Conservation (phyloP, 164 flowering plant species). For the Protea cynaroides region DNA sequence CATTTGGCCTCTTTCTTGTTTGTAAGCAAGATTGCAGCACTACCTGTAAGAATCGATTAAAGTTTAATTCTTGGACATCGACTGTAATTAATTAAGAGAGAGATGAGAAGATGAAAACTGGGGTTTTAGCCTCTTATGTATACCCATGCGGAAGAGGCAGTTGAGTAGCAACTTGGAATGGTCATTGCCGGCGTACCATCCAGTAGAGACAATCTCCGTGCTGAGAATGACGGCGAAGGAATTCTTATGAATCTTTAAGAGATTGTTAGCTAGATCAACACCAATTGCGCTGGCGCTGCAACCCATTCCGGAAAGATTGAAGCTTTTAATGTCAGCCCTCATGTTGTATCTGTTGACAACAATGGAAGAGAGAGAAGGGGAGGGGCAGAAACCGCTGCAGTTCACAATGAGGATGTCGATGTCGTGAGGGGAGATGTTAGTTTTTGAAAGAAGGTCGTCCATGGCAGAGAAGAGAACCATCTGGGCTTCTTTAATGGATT, state of each 20-base stretch:
- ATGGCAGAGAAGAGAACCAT: constrained; percentile 53
- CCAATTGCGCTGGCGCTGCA: constrained; percentile 60
- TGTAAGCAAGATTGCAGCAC: constrained; percentile 51
- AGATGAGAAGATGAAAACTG: too few relatives aligned
- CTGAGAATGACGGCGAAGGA: constrained; percentile 53
- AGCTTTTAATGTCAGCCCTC: constrained; percentile 54
- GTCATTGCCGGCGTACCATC: constrained; percentile 68
- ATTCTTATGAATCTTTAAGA: constrained; percentile 32
- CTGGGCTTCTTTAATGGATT: constrained; percentile 47
- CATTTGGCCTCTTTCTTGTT: constrained; percentile 25
- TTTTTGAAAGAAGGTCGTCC: constrained; percentile 57
- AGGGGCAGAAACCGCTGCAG: constrained; percentile 65
- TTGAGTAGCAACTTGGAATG: constrained; percentile 46
- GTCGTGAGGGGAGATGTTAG: constrained; percentile 34
- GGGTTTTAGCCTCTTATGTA: too few relatives aligned
- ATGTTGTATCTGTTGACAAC: constrained; percentile 47
- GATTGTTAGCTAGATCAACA: constrained; percentile 42
- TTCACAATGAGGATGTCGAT: constrained; percentile 59
- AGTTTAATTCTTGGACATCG: too few relatives aligned
- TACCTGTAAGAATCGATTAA: neutral
- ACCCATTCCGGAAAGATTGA: constrained; percentile 72
- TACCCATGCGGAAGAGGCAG: constrained; percentile 67
- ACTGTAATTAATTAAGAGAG: too few relatives aligned
- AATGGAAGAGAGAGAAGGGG: constrained; percentile 61
- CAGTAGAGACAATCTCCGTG: constrained; percentile 61